Evolutionary conservation across 306 rosid species (phyloP).

Genomic region (Prinsepia uniflora): DNA sequence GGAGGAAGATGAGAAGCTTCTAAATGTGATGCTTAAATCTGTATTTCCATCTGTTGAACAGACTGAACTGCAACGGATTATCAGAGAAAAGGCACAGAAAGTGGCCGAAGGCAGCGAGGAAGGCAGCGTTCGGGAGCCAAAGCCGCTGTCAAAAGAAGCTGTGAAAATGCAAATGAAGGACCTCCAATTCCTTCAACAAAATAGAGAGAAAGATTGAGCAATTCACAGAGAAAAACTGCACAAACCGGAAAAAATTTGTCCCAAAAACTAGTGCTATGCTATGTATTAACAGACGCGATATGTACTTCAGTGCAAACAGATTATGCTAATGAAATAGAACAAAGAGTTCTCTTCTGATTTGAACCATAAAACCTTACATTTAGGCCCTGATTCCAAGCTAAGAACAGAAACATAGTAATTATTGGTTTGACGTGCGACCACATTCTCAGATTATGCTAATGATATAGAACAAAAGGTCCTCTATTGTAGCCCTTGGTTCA

Average conservation of each 20-base stretch:
- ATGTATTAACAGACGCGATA: background rate
- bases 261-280: background rate
- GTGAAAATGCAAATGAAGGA: slow-evolving; percentile 85
- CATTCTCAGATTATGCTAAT: no score
- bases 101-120: slow-evolving; percentile 54
- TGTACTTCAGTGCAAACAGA: background rate
- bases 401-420: no score
- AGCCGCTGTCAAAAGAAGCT: slow-evolving; percentile 70
- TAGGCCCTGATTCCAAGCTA: no score
- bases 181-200: slow-evolving; percentile 81
- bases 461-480: no score
- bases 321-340: background rate
- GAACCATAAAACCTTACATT: no score
- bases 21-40: slow-evolving; percentile 48
- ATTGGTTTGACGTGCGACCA: no score
- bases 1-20: slow-evolving; percentile 59
- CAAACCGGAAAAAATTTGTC: background rate
- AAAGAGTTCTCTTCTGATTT: background rate
- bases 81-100: slow-evolving; percentile 53
- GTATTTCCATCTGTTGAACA: slow-evolving; percentile 61
- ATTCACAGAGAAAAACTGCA: background rate
- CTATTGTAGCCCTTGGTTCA: no score
- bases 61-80: slow-evolving; percentile 53
- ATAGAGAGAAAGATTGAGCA: slow-evolving; percentile 29
- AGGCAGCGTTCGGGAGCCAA: slow-evolving; percentile 39